Evolutionary conservation across 2,329 filamentous ascomycete species (phyloP), one percentile per base, ranked within the genome.

Genomic region (Zymoseptoria brevis): DNA sequence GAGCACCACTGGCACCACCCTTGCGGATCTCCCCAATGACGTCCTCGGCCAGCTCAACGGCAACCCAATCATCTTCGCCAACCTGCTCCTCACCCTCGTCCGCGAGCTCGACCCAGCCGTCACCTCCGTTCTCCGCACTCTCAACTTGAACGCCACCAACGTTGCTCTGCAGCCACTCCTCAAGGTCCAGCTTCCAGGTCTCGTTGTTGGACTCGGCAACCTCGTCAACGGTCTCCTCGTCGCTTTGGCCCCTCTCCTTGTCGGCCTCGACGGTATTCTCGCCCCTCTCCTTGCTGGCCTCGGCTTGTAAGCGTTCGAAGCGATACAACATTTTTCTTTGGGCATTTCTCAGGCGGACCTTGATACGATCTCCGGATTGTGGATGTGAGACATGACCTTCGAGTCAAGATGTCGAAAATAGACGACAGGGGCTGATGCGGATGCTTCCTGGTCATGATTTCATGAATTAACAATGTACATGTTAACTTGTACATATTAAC

Each of bases 21-120:
- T 57, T 1, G 49, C 54, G 22, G 26, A 59, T 22, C n/a, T 59
- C 7, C 29, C 57, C 21, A 13, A 49, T 1, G 41, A 56, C 9
- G 59, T 60, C n/a, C 56, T 60, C 7, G 59, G 59, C 9, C 59
- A 60, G 35, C 59, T 60, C 22, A 55, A 60, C 24, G 59, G 59
- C 21, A 45, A 55, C 16, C 59, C 59, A 30, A 60, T 60, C 8
- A 35, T 58, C 26, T 50, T 60, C 19, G 59, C 59, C 53, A 49
- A 48, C 22, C 56, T 60, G 19, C 53, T 60, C 9, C 45, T 53
- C 11, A 35, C 56, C 11, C 53, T 60, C 19, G 29, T 60, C 19
- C 48, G 9, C 7, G 56, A 60, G 56, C 53, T 60, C 8, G 58
- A 60, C 56, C 59, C 59, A 26, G 59, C 59, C 16, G 56, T 60